Evolutionary conservation across 1,284 basidiomycete genomes (phyloP), one percentile per base, ranked within the genome.

Genomic region (Fereydounia khargensis): DNA sequence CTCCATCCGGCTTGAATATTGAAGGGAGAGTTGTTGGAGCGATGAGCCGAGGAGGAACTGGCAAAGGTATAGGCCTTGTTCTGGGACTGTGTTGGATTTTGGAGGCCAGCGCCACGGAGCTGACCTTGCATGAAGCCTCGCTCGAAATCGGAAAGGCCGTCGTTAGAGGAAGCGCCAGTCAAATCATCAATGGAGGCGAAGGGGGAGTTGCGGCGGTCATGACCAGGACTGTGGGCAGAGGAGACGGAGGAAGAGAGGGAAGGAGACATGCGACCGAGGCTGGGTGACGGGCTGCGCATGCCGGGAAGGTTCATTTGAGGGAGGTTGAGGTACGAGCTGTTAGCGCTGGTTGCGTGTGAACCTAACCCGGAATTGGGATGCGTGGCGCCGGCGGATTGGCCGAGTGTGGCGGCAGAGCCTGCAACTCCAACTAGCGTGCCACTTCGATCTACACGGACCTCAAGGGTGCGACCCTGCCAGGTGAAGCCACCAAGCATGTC

Each of bases 401-500:
- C 50, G 21, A 47, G 45, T 21, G 51, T 52, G 20, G 46, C 47
- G 8, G 57, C 53, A 27, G 51, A 53, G 5, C 52, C 50, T 16
- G 49, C 59, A 5, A 55, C 50, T 13, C 52, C 60, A 3, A 68
- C 46, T 3, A 70, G 43, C n/a, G 53, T 46, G 2, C 66, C 68
- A 31, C 52, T 60, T n/a, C 66, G 55, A 37, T 70, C 68, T 17
- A 68, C 63, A 19, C 51, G 54, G 9, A 74, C 70, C 21, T 73
- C 70, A 18, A 75, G 65, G 14, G 60, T 64, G 33, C 69, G 56
- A 6, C 73, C 71, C 42, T 74, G 70, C 70, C 74, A 77, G 5
- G 64, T 71, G 52, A 73, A 77, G 39, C 77, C 77, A 39, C 76
- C 65, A 27, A 77, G 77, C 47, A 70, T 70, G 23, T 77, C 70